These are phyloP conservation scores for Blastobotrys buckinghamii DNA, from an alignment of 1,139 yeast genomes.

Conservation along the genomic window DNA sequence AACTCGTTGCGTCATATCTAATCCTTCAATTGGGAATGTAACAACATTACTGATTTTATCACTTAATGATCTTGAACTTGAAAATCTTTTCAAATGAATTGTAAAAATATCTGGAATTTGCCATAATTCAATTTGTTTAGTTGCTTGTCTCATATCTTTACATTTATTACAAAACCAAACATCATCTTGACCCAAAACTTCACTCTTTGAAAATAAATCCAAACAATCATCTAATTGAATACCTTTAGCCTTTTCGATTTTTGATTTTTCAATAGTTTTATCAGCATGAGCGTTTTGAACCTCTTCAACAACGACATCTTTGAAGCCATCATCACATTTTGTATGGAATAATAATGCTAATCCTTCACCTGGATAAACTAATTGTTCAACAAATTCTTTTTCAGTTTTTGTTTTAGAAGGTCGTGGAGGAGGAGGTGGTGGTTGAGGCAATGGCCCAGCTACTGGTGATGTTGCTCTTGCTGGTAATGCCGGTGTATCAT, in stretches of 20 bases:
- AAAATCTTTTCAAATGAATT: conserved; percentile 86
- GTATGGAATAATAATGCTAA: conserved; percentile 4
- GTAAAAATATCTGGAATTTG: conserved; percentile 83
- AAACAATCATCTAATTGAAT: conserved; percentile 60
- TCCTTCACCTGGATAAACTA: conserved; percentile 8
- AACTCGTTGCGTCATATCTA: conserved; percentile 62
- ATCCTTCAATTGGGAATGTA: conserved; percentile 79
- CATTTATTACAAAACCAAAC: conserved; percentile 93
- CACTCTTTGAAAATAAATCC: conserved; percentile 70
- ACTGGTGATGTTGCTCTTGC: not conserved
- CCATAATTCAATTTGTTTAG: conserved; percentile 90
- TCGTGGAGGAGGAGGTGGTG: not conserved
- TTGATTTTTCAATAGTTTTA: conserved; percentile 2
- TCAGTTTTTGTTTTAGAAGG: not conserved
- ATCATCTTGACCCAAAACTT: conserved; percentile 81
- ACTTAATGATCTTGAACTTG: conserved; percentile 75
- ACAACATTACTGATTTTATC: conserved; percentile 85
- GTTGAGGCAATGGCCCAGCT: not conserved
- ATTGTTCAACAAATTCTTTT: not conserved
- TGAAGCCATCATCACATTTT: not conserved
- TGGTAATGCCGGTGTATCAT: not conserved
- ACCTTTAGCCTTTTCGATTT: conserved; percentile 44
- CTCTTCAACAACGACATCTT: not conserved
- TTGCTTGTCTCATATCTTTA: conserved; percentile 83
- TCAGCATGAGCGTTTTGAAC: conserved; percentile 11